A percentile compares a stretch with the other conserved stretches of the same genome.
These are phyloP conservation scores for Colletotrichum sp. DNA, from an alignment of 2,329 filamentous ascomycete species.

Conservation along the genomic window DNA sequence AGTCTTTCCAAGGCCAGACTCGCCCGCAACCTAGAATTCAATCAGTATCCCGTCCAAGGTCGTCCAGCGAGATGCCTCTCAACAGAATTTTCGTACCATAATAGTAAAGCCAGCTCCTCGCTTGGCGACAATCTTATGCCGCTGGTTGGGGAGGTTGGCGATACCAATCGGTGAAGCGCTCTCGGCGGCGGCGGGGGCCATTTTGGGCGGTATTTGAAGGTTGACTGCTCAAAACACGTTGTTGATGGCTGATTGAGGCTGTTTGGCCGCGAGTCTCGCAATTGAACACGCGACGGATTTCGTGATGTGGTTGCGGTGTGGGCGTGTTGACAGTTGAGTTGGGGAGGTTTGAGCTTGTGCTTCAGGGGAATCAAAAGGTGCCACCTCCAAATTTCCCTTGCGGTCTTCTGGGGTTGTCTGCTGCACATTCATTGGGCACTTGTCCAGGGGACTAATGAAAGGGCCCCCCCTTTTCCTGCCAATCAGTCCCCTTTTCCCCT, in stretches of 20 bases:
- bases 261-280: slow-evolving; percentile 8
- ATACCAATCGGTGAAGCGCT: slow-evolving; percentile 75
- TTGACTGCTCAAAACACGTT: slow-evolving; percentile 21
- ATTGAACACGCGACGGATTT: slow-evolving; percentile 20
- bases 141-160: slow-evolving; percentile 76
- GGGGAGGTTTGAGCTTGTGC: slow-evolving; percentile 25
- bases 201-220: slow-evolving; percentile 40
- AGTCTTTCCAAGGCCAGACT: slow-evolving; percentile 98
- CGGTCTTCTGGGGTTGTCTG: slow-evolving; percentile 17
- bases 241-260: slow-evolving; percentile 1
- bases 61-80: neutral
- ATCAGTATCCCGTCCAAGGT: neutral
- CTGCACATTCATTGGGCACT: slow-evolving; percentile 16
- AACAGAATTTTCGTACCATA: slow-evolving; percentile 72
- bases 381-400: slow-evolving; percentile 25
- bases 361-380: slow-evolving; percentile 27
- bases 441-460: slow-evolving; percentile 21
- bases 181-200: slow-evolving; percentile 63
- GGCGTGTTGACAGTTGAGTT: slow-evolving; percentile 21
- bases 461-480: slow-evolving; percentile 23
- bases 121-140: slow-evolving; percentile 77
- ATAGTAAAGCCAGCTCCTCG: slow-evolving; percentile 98
- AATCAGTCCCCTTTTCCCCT: slow-evolving; percentile 21
- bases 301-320: slow-evolving; percentile 22
- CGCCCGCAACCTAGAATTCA: slow-evolving; percentile 81